phyloP scores from a whole-genome alignment of 164 flowering plant genomes.

The Paratinospora sagittata region DNA sequence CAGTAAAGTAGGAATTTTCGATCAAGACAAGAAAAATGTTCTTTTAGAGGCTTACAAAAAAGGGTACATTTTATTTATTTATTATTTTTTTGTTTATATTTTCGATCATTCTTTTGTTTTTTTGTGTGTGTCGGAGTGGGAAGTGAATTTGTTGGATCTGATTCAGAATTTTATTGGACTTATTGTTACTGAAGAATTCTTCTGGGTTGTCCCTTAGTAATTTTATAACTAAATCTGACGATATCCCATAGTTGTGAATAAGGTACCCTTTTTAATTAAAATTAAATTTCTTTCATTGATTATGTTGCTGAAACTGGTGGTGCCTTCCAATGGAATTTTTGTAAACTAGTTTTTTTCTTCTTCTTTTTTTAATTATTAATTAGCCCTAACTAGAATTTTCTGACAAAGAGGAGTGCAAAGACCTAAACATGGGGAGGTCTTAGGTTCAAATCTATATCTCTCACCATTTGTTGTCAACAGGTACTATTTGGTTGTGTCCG shows the following conservation, averaged over 20 bases:
- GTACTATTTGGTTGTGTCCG: no score
- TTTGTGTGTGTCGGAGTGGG: neutral
- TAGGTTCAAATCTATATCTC: no score
- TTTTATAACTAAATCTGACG: neutral
- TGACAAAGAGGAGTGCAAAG: no score
- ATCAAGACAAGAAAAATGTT: constrained; percentile 9
- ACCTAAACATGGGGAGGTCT: no score
- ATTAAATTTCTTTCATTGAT: neutral
- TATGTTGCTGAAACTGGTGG: no score
- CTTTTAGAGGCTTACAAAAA: constrained; percentile 5
- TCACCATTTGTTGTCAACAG: no score
- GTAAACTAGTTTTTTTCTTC: no score
- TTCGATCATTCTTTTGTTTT: constrained; percentile 6
- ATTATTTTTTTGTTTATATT: constrained; percentile 1
- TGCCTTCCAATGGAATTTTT: no score
- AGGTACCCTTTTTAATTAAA: neutral
- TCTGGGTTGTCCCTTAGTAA: neutral
- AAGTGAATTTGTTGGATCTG: constrained; percentile 5
- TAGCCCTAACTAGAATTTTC: no score
- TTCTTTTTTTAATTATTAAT: no score
- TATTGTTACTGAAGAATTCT: neutral
- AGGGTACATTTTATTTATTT: constrained; percentile 14
- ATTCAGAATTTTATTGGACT: neutral
- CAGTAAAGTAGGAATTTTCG: constrained; percentile 8
- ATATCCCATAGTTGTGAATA: neutral